Percentiles rank a stretch among this genome's conserved stretches.
Conservation (phyloP, 176 grass and related monocot genomes). For the Phragmites australis region DNA sequence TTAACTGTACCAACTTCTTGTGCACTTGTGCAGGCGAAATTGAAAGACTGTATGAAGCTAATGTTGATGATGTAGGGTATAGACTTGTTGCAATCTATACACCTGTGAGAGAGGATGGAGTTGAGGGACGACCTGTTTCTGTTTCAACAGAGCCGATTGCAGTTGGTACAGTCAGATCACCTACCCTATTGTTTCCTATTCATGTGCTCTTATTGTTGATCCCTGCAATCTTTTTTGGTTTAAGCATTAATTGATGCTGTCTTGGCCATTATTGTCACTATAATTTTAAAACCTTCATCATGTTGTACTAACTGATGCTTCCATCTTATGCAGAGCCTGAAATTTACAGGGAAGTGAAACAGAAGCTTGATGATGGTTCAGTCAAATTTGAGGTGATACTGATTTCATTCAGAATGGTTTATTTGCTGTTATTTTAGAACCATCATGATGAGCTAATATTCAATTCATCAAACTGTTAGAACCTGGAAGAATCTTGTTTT, state of each 20-base stretch:
- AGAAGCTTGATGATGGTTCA: slow-evolving; percentile 82
- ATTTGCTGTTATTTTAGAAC: slow-evolving; percentile 5
- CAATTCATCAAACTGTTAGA: neutral
- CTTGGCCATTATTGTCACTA: neutral
- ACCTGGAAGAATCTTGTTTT: neutral
- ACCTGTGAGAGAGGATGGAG: slow-evolving; percentile 87
- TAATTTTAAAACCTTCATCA: neutral
- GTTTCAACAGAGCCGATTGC: slow-evolving; percentile 84
- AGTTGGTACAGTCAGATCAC: slow-evolving; percentile 71
- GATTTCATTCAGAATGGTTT: slow-evolving; percentile 17
- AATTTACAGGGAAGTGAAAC: slow-evolving; percentile 84
- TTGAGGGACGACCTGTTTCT: slow-evolving; percentile 89
- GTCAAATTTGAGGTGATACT: slow-evolving; percentile 88
- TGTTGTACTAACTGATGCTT: slow-evolving; percentile 5
- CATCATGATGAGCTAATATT: neutral
- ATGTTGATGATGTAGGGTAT: slow-evolving; percentile 95
- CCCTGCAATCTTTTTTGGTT: neutral
- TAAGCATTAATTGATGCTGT: neutral
- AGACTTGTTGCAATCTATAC: slow-evolving; percentile 94
- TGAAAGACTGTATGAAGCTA: slow-evolving; percentile 91
- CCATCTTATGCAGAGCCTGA: slow-evolving; percentile 75
- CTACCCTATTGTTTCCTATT: slow-evolving; percentile 12
- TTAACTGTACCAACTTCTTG: slow-evolving; percentile 28
- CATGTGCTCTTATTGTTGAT: slow-evolving; percentile 13
- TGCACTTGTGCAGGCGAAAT: slow-evolving; percentile 74